Conservation (phyloP, 1,284 basidiomycete species). For the Leccinum fallax region DNA sequence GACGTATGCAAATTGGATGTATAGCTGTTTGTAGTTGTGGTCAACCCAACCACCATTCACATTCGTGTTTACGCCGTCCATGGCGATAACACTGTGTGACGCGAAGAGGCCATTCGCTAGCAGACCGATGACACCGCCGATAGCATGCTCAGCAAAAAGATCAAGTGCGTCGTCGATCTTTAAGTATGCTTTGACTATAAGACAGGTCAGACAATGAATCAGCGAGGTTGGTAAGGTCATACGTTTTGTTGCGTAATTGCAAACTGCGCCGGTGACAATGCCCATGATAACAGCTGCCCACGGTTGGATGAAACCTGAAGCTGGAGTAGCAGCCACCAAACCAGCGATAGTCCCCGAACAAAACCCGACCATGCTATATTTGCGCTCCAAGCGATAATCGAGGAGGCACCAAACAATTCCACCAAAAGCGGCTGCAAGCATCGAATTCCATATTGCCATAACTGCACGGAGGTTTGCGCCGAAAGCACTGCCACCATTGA, state of each 20-base stretch:
- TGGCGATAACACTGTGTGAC: conserved; percentile 57
- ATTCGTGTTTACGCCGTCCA: conserved; percentile 77
- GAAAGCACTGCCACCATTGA: conserved; percentile 80
- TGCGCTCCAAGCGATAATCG: conserved; percentile 82
- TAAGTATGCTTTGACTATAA: conserved; percentile 64
- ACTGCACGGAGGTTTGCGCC: conserved; percentile 90
- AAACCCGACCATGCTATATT: conserved; percentile 88
- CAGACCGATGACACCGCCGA: conserved; percentile 87
- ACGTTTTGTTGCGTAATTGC: conserved; percentile 89
- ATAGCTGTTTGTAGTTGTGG: conserved; percentile 72
- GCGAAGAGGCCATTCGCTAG: conserved; percentile 83
- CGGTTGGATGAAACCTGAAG: conserved; percentile 65
- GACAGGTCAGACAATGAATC: conserved; percentile 9
- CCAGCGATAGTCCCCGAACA: conserved; percentile 85
- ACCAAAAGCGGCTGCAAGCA: conserved; percentile 75
- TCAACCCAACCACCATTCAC: conserved; percentile 74
- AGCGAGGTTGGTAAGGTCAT: conserved; percentile 36
- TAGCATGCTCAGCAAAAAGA: conserved; percentile 89
- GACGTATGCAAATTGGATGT: conserved; percentile 85
- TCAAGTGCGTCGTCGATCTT: conserved; percentile 83
- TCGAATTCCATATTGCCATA: conserved; percentile 88
- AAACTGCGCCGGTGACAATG: conserved; percentile 70
- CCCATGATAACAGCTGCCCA: conserved; percentile 82
- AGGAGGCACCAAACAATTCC: conserved; percentile 90
- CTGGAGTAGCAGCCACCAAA: conserved; percentile 88